Base-by-base conservation (phyloP, 202 grass and related monocot species). In the Zizania palustris region DNA sequence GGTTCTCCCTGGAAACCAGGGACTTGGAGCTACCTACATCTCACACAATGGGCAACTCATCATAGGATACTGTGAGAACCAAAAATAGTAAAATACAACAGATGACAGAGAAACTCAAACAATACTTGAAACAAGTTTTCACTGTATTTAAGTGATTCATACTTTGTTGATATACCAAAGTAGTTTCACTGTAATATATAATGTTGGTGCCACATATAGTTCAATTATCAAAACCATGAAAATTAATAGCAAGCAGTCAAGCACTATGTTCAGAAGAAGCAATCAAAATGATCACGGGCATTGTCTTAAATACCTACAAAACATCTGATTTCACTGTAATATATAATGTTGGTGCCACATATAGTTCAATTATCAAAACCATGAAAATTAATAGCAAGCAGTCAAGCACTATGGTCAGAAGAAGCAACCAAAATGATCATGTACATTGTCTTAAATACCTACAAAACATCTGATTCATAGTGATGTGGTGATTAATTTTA, bases 401-500 rank as follows among this genome's bases (percentile, higher is more conserved):
- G n/a, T n/a, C n/a, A n/a, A n/a, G n/a, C n/a, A n/a, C n/a, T 0
- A 13, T 36, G 10, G 0, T 64, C 6, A 21, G 15, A 77, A 42
- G 1, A 9, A 14, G 10, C 11, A 34, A 5, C 6, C 8, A 48
- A 21, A 48, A n/a, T n/a, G n/a, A n/a, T n/a, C n/a, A n/a, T 28
- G 28, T 1, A 28, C 28, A 28, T 28, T 28, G 28, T 28, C 28
- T 28, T 28, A 28, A 28, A 28, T 28, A 0, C 28, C 28, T 28
- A 2, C 28, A 28, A 28, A 28, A 28, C 28, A 28, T 28, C 28
- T 28, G 28, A 28, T 2, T 28, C 28, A 28, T 28, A 28, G 28
- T 75, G 15, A 81, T 93, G 74, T 89, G 55, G 71, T 70, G 74
- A 62, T 86, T 83, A 62, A 87, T 92, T 96, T 96, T 96, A 88